A percentile compares a stretch with the other conserved stretches of the same genome.
These are phyloP conservation scores for Chaetomium sp. DNA, from an alignment of 2,329 filamentous ascomycete species.

Conservation along the genomic window DNA sequence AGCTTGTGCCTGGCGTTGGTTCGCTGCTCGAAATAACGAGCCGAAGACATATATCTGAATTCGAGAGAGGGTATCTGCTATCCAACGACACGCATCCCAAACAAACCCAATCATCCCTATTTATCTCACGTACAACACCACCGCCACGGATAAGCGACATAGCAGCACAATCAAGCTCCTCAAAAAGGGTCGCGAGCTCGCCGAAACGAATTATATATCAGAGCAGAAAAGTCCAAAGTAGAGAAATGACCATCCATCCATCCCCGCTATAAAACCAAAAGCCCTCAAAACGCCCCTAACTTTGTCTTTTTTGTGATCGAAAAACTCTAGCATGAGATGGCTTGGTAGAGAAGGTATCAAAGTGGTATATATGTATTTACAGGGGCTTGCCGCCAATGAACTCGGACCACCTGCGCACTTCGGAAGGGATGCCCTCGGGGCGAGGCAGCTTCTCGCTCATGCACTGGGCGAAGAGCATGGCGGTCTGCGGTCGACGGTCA, in stretches of 20 bases:
- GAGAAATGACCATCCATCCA: neutral
- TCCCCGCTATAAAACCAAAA: slow-evolving; percentile 15
- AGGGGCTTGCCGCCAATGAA: slow-evolving; percentile 87
- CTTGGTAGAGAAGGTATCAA: slow-evolving; percentile 11
- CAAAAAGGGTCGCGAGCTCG: neutral
- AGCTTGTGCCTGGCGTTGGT: neutral
- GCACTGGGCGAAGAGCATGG: slow-evolving; percentile 92
- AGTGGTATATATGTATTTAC: slow-evolving; percentile 58
- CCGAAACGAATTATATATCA: slow-evolving; percentile 1
- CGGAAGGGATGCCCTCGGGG: slow-evolving; percentile 81
- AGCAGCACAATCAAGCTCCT: neutral
- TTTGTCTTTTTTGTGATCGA: slow-evolving; percentile 8
- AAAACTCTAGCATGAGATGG: slow-evolving; percentile 8
- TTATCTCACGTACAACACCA: neutral
- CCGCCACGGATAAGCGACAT: neutral
- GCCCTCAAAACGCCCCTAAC: slow-evolving; percentile 18
- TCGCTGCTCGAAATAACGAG: neutral
- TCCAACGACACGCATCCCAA: neutral
- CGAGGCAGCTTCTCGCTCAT: slow-evolving; percentile 96
- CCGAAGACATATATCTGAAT: neutral
- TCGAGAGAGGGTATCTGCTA: neutral
- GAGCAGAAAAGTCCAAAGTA: neutral
- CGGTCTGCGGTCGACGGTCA: slow-evolving; percentile 64
- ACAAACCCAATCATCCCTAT: neutral
- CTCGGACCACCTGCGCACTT: slow-evolving; percentile 93